Evolutionary conservation across 2,329 filamentous ascomycete species (phyloP).

Genomic region (Orbilia brochopaga): DNA sequence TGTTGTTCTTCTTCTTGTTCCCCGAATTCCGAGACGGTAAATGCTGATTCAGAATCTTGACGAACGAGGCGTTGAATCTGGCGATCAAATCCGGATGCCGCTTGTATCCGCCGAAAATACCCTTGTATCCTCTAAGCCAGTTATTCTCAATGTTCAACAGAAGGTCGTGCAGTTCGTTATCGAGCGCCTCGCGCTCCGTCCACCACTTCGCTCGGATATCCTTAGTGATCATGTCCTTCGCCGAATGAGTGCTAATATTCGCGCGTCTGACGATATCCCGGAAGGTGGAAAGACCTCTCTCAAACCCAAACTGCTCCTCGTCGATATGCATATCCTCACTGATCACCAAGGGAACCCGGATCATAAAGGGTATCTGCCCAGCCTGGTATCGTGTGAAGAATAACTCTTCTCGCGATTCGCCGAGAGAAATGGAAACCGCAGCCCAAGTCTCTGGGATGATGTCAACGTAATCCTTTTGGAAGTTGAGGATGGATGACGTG

Average conservation of each 20-base stretch:
- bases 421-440: constrained; percentile 82
- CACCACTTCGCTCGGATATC: constrained; percentile 86
- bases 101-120: constrained; percentile 81
- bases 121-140: constrained; percentile 93
- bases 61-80: constrained; percentile 78
- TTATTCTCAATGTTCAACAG: constrained; percentile 85
- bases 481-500: constrained; percentile 58
- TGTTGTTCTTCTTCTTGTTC: constrained; percentile 64
- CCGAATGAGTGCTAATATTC: constrained; percentile 80
- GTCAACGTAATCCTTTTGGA: constrained; percentile 82
- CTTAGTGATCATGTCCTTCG: constrained; percentile 73
- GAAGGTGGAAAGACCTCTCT: constrained; percentile 67
- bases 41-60: constrained; percentile 79
- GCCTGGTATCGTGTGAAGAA: constrained; percentile 84
- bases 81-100: constrained; percentile 70
- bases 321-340: constrained; percentile 81
- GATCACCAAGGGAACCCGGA: constrained; percentile 82
- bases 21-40: constrained; percentile 72
- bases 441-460: constrained; percentile 84
- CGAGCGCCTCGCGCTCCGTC: constrained; percentile 80
- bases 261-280: constrained; percentile 77
- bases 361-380: constrained; percentile 77
- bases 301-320: constrained; percentile 80
- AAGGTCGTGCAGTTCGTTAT: constrained; percentile 76
- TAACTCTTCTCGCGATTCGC: constrained; percentile 80